Evolutionary conservation across 2,329 filamentous ascomycete genomes (phyloP), one percentile per base, ranked within the genome.

Genomic region (Alternaria rosae): DNA sequence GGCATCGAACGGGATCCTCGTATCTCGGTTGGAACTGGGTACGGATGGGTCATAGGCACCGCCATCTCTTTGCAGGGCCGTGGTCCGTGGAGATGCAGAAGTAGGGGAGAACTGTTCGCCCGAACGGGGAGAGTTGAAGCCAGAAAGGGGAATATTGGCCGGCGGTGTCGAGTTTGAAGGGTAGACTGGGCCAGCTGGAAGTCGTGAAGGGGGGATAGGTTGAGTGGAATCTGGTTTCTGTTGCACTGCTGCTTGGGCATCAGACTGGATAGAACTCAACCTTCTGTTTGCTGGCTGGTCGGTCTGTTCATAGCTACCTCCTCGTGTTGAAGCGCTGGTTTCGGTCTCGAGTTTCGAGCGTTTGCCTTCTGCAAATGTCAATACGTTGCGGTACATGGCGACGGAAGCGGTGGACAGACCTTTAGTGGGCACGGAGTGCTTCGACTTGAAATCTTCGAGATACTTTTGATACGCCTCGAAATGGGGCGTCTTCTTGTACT

Each of bases 401-500:
- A 26, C 32, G 12, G 8, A 28, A 25, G 12, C 23, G 26, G 23
- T 47, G 17, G 32, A 69, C 75, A 59, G 61, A 80, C 79, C 77
- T 70, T 78, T 77, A 20, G 70, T 74, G 42, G 76, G 73, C 11
- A 72, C 71, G 15, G 74, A 76, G 68, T 94, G 90, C 74, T 91
- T 91, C 50, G 89, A 87, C 74, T 91, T 93, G 81, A 95, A 94
- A 1, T 94, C 91, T 30, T 87, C 85, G 21, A 94, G 81, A 74
- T 95, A 95, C 44, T 87, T 85, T 62, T 86, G 84, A 67, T 94
- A 94, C 54, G 88, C 85, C 59, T 84, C 86, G 73, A 89, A 93
- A 52, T 90, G 85, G 7, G 85, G 73, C 0, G 91, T 94, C 78
- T 92, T 92, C 76, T 94, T 94, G 77, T 94, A 94, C 67, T 91